Evolutionary conservation across 805 yeast genomes (phyloP).

Genomic region (Grigorovia humatica): DNA sequence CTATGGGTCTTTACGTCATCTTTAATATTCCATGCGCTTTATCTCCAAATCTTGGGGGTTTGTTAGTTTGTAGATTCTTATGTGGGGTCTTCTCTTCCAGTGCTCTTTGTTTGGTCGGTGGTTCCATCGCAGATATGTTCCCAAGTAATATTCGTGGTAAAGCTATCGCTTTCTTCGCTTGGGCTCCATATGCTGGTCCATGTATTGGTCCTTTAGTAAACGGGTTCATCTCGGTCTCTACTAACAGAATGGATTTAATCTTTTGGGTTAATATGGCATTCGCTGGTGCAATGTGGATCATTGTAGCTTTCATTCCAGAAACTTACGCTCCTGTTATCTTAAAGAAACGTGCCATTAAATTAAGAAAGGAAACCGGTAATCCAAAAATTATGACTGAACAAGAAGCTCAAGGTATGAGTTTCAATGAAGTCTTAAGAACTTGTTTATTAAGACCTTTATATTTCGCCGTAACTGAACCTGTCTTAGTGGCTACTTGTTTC

Average conservation of each 20-base stretch:
- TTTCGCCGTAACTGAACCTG: constrained; percentile 74
- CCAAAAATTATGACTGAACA: constrained; percentile 83
- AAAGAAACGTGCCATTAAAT: constrained; percentile 49
- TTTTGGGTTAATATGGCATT: constrained; percentile 92
- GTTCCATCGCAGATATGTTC: constrained; percentile 84
- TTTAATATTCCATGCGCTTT: constrained; percentile 84
- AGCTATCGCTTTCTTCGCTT: constrained; percentile 85
- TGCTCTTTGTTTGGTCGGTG: constrained; percentile 81
- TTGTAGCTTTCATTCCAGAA: constrained; percentile 65
- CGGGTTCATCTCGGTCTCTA: constrained; percentile 69
- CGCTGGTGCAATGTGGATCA: constrained; percentile 74
- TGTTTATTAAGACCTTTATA: constrained; percentile 74
- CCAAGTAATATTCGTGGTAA: constrained; percentile 71
- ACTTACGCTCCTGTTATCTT: constrained; percentile 80
- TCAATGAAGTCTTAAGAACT: constrained; percentile 58
- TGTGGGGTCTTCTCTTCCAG: constrained; percentile 83
- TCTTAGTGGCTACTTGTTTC: constrained; percentile 69
- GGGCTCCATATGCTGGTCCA: constrained; percentile 90
- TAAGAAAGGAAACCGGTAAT: constrained; percentile 75
- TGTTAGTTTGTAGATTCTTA: constrained; percentile 72
- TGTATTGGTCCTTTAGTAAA: constrained; percentile 81
- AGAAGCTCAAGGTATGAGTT: constrained; percentile 68
- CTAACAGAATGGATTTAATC: constrained; percentile 58
- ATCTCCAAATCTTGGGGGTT: constrained; percentile 71
- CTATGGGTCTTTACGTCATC: constrained; percentile 61